These are phyloP conservation scores for Gardenia jasminoides DNA, from an alignment of 257 asterid species.

Conservation along the genomic window DNA sequence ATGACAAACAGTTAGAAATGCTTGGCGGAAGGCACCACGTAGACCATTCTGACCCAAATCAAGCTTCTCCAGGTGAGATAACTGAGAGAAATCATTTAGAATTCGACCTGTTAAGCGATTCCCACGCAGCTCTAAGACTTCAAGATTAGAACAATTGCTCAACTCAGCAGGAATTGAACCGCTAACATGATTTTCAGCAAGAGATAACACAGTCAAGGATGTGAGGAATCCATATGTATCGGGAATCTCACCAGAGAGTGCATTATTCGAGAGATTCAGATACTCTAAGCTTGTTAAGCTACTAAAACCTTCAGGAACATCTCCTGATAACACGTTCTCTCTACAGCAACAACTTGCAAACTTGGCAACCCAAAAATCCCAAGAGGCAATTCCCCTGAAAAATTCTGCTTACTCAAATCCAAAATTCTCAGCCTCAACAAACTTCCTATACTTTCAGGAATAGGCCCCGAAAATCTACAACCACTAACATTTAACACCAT, in stretches of 20 bases:
- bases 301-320: constrained; percentile 82
- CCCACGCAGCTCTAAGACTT: constrained; percentile 49
- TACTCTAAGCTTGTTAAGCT: constrained; percentile 63
- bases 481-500: constrained; percentile 68
- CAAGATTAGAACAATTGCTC: constrained; percentile 59
- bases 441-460: constrained; percentile 58
- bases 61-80: constrained; percentile 55
- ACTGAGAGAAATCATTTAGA: constrained; percentile 47
- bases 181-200: constrained; percentile 45
- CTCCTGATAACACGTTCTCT: constrained; percentile 59
- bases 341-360: constrained; percentile 57
- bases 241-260: constrained; percentile 61
- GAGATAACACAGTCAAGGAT: constrained; percentile 52
- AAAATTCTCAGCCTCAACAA: constrained; percentile 55
- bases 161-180: constrained; percentile 60
- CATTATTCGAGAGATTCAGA: constrained; percentile 65
- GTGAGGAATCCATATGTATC: constrained; percentile 64
- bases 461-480: constrained; percentile 61
- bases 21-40: constrained; percentile 51
- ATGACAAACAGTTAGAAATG: constrained; percentile 58
- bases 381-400: constrained; percentile 73
- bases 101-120: constrained; percentile 46
- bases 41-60: constrained; percentile 64
- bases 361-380: constrained; percentile 72
- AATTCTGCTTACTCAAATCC: constrained; percentile 74